phyloP scores from a whole-genome alignment of 306 rosid species.

The Vicia villosa region DNA sequence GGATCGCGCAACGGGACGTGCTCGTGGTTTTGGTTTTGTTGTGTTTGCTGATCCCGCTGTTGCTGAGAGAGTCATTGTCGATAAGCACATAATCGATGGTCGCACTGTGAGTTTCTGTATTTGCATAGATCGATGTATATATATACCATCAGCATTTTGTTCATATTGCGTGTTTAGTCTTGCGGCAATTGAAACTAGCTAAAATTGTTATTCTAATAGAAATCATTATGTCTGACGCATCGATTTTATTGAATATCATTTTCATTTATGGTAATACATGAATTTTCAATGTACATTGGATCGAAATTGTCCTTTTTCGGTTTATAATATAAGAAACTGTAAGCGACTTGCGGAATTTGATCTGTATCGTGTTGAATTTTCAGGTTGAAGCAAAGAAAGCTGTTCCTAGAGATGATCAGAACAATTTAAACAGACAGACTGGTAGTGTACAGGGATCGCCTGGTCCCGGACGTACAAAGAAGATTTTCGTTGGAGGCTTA shows the following conservation, averaged over 20 bases:
- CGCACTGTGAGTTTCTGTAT: slow-evolving; percentile 73
- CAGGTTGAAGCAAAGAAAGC: slow-evolving; percentile 99
- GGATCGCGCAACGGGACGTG: slow-evolving; percentile 97
- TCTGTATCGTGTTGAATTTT: slow-evolving; percentile 42
- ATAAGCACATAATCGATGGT: slow-evolving; percentile 93
- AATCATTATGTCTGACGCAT: too few relatives aligned
- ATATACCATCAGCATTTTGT: slow-evolving; percentile 36
- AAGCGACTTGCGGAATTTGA: slow-evolving; percentile 42
- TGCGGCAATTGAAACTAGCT: not conserved
- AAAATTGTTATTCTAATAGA: too few relatives aligned
- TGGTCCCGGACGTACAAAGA: slow-evolving; percentile 90
- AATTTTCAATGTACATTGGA: slow-evolving; percentile 47
- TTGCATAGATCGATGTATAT: slow-evolving; percentile 20
- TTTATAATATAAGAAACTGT: slow-evolving; percentile 16
- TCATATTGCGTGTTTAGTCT: slow-evolving; percentile 20
- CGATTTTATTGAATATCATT: too few relatives aligned
- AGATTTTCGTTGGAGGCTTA: slow-evolving; percentile 96
- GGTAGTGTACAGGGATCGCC: slow-evolving; percentile 71
- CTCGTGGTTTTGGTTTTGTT: slow-evolving; percentile 96
- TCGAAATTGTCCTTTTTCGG: slow-evolving; percentile 15
- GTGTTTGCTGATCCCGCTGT: slow-evolving; percentile 92
- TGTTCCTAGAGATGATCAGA: slow-evolving; percentile 98
- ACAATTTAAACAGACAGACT: slow-evolving; percentile 56
- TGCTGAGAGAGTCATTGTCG: slow-evolving; percentile 93
- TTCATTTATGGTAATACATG: too few relatives aligned